A percentile compares a stretch with the other conserved stretches of the same genome.
Conservation (phyloP, 2,329 filamentous ascomycete genomes). For the Aspergillus chevalieri region DNA sequence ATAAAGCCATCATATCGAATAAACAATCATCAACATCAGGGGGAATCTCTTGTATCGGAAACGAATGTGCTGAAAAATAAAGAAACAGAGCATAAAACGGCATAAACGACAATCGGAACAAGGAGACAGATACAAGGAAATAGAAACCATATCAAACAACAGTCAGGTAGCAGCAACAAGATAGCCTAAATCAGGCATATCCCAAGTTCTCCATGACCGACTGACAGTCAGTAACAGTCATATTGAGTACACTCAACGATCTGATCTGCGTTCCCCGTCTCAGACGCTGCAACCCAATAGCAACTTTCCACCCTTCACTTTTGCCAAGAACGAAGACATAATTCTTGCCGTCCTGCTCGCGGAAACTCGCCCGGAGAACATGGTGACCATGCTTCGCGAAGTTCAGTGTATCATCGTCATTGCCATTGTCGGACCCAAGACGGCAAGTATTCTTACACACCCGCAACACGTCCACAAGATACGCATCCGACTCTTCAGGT, state of each 20-base stretch:
- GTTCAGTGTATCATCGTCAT: constrained; percentile 12
- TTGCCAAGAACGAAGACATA: constrained; percentile 57
- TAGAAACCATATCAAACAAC: background rate
- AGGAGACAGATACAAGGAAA: background rate
- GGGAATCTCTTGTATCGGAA: constrained; percentile 3
- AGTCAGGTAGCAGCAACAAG: background rate
- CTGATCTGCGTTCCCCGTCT: constrained; percentile 52
- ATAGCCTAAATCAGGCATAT: constrained; percentile 2
- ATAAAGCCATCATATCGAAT: too few relatives aligned
- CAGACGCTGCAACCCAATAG: constrained; percentile 52
- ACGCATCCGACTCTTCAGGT: constrained; percentile 62
- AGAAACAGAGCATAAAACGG: background rate
- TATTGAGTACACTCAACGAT: constrained; percentile 44
- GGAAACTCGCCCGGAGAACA: constrained; percentile 52
- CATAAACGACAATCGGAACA: background rate
- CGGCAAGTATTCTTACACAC: constrained; percentile 61
- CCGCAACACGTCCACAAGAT: constrained; percentile 56
- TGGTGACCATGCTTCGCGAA: constrained; percentile 44
- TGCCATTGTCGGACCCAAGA: constrained; percentile 30
- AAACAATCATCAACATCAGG: background rate
- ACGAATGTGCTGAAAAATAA: background rate
- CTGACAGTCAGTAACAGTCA: constrained; percentile 13
- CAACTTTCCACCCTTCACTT: constrained; percentile 58
- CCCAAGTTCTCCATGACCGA: constrained; percentile 16
- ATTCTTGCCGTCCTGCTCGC: constrained; percentile 55